Percentiles rank a stretch among this genome's conserved stretches.
Evolutionary conservation across 1,284 basidiomycete genomes (phyloP).

Genomic region (Phlebopus sp.): DNA sequence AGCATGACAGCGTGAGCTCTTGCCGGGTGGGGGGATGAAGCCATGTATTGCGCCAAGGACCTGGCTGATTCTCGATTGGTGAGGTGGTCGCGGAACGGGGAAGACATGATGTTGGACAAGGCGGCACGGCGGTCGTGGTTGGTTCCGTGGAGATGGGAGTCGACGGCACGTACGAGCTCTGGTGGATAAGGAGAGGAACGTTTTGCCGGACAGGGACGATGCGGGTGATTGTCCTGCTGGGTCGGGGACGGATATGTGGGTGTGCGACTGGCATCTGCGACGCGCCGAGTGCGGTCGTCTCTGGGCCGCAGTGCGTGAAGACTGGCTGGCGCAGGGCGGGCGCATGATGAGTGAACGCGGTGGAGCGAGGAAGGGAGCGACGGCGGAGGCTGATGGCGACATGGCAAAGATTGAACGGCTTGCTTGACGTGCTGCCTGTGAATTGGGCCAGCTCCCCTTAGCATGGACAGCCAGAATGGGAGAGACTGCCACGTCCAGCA

Average conservation of each 20-base stretch:
- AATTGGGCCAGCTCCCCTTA: constrained; percentile 55
- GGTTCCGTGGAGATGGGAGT: constrained; percentile 20
- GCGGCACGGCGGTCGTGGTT: constrained; percentile 23
- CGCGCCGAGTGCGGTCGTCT: constrained; percentile 8
- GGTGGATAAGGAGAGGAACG: constrained; percentile 22
- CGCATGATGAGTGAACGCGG: constrained; percentile 25
- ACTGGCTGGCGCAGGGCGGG: constrained; percentile 2
- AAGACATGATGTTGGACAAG: constrained; percentile 21
- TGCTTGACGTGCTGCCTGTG: constrained; percentile 52
- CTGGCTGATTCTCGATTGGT: constrained; percentile 39
- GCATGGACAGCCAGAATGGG: constrained; percentile 65
- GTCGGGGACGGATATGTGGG: background rate
- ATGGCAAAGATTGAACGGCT: constrained; percentile 19
- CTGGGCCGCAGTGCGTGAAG: constrained; percentile 20
- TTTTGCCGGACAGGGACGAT: background rate
- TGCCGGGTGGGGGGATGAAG: constrained; percentile 38
- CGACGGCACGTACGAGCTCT: constrained; percentile 23
- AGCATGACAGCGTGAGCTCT: constrained; percentile 44
- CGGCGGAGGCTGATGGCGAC: constrained; percentile 11
- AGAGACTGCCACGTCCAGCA: constrained; percentile 35
- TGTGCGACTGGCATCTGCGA: constrained; percentile 6
- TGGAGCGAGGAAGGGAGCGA: constrained; percentile 7
- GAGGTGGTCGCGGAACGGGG: constrained; percentile 33
- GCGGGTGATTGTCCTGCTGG: background rate
- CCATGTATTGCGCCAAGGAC: constrained; percentile 44